Conservation (phyloP, 1,139 yeast species). For the Arxiozyma heterogenica region DNA sequence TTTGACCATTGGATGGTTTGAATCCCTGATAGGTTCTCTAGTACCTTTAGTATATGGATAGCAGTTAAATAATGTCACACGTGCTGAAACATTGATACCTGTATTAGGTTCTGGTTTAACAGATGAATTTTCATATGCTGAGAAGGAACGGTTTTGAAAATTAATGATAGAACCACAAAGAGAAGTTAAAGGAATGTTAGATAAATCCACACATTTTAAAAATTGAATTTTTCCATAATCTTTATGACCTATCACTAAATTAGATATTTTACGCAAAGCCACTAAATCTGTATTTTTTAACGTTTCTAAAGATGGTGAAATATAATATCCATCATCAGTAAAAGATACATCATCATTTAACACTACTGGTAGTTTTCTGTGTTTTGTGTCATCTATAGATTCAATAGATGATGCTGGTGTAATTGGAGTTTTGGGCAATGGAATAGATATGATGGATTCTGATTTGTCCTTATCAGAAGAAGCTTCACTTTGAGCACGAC, state of each 20-base stretch:
- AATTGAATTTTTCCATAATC: conserved; percentile 74
- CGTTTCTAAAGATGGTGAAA: conserved; percentile 63
- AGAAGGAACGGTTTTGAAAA: conserved; percentile 45
- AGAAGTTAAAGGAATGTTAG: conserved; percentile 51
- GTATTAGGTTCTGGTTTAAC: conserved; percentile 64
- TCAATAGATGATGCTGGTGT: conserved; percentile 5
- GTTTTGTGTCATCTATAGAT: not conserved
- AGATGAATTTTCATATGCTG: conserved; percentile 63
- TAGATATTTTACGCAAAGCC: conserved; percentile 52
- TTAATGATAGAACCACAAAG: conserved; percentile 57
- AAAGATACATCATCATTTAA: conserved; percentile 35
- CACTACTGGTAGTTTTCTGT: conserved; percentile 3
- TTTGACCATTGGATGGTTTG: conserved; percentile 59
- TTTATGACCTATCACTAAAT: conserved; percentile 71
- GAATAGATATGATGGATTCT: conserved; percentile 5
- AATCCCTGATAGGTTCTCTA: conserved; percentile 66
- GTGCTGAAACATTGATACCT: conserved; percentile 72
- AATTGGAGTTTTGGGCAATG: not conserved
- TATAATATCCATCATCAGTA: conserved; percentile 75
- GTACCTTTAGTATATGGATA: conserved; percentile 69
- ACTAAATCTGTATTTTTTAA: conserved; percentile 50
- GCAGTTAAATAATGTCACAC: conserved; percentile 64
- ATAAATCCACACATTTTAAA: conserved; percentile 71
- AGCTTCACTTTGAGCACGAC: not conserved
- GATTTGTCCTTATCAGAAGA: not conserved